Conservation (phyloP, 2,329 filamentous ascomycete species). For the Elsinoe batatas region DNA sequence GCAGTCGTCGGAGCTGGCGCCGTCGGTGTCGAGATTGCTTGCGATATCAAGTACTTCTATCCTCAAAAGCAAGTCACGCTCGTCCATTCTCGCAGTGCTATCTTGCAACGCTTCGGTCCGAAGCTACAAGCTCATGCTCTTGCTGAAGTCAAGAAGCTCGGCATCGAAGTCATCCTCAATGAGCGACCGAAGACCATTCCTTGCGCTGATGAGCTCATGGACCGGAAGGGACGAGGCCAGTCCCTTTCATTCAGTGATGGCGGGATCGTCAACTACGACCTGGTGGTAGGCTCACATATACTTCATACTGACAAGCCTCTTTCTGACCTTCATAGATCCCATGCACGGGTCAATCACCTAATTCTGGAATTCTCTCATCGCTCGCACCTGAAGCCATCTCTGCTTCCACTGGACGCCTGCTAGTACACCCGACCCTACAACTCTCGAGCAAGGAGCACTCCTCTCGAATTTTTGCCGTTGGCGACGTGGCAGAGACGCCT, state of each 20-base stretch:
- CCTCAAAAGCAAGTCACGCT: constrained; percentile 48
- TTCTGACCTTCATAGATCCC: constrained; percentile 36
- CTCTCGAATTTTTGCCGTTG: constrained; percentile 50
- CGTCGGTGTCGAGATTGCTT: constrained; percentile 52
- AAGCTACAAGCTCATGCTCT: constrained; percentile 31
- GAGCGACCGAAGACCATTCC: constrained; percentile 17
- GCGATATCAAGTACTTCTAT: constrained; percentile 48
- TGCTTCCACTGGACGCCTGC: constrained; percentile 15
- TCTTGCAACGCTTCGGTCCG: constrained; percentile 44
- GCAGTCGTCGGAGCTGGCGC: constrained; percentile 45
- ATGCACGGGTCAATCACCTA: constrained; percentile 50
- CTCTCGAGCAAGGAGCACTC: constrained; percentile 37
- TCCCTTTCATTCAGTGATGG: constrained; percentile 19
- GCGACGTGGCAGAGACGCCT: constrained; percentile 49
- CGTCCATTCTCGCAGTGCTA: constrained; percentile 45
- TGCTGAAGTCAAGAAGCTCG: constrained; percentile 38
- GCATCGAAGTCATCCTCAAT: constrained; percentile 42
- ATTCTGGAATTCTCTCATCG: constrained; percentile 39
- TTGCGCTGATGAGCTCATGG: background rate
- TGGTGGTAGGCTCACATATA: constrained; percentile 38
- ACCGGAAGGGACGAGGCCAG: constrained; percentile 10
- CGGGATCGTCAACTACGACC: constrained; percentile 25
- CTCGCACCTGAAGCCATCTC: constrained; percentile 30
- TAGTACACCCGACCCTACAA: constrained; percentile 46
- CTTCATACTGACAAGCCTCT: constrained; percentile 13